Conservation (phyloP, 2,329 filamentous ascomycete species). For the Rugonectria rugulosa region DNA sequence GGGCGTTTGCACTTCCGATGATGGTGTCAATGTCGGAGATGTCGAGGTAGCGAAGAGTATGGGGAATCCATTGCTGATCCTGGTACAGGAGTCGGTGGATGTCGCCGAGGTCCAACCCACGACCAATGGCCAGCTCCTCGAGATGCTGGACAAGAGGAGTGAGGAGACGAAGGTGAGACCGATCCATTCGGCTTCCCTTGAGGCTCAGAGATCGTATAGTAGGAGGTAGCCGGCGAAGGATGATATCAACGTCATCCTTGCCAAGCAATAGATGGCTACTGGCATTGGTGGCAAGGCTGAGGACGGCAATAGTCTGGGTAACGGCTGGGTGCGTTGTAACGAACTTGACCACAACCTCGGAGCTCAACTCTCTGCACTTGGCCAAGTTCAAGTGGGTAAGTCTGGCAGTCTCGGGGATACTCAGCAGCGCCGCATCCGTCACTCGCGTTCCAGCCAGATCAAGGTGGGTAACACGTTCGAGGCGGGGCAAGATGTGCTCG, state of each 20-base stretch:
- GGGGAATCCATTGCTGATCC: constrained; percentile 54
- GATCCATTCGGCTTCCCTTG: constrained; percentile 75
- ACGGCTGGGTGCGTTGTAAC: constrained; percentile 75
- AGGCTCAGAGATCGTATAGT: constrained; percentile 78
- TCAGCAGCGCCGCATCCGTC: constrained; percentile 73
- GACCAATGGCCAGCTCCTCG: constrained; percentile 78
- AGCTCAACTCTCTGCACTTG: constrained; percentile 75
- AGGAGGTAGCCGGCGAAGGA: constrained; percentile 71
- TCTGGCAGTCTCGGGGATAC: constrained; percentile 74
- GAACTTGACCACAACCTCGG: constrained; percentile 73
- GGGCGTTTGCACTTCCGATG: constrained; percentile 63
- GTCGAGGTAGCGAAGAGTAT: constrained; percentile 77
- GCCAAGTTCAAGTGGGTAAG: constrained; percentile 82
- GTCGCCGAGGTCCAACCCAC: constrained; percentile 70
- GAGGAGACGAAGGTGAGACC: constrained; percentile 69
- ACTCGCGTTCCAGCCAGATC: constrained; percentile 82
- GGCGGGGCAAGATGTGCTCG: constrained; percentile 74
- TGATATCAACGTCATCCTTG: constrained; percentile 67
- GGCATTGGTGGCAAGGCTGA: constrained; percentile 77
- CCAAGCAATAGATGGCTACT: constrained; percentile 76
- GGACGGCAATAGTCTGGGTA: constrained; percentile 68
- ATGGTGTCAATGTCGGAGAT: constrained; percentile 70
- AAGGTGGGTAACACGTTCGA: constrained; percentile 75
- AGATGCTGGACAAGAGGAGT: constrained; percentile 71
- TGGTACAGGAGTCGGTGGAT: constrained; percentile 70